Conservation (phyloP, 176 grass and related monocot species). For the Juncus inflexus region DNA sequence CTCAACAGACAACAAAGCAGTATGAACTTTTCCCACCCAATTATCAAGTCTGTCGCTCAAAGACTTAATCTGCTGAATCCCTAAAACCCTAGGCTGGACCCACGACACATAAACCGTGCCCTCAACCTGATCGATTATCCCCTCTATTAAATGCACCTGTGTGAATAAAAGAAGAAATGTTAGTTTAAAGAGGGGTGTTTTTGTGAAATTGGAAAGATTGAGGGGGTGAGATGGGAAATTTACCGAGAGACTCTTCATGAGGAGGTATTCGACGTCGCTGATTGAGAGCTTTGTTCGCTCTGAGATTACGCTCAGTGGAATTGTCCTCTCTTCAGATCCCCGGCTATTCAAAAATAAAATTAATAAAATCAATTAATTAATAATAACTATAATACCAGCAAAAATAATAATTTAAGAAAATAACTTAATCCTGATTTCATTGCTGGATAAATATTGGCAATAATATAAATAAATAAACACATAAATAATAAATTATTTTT, state of each 20-base stretch:
- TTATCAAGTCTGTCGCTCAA: conserved; percentile 59
- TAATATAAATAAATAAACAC: conserved; percentile 10
- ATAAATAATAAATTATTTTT: too few species aligned
- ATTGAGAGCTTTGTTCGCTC: conserved; percentile 71
- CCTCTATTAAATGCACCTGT: conserved; percentile 97
- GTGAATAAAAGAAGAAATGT: background rate
- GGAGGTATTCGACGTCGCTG: conserved; percentile 74
- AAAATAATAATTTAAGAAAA: background rate
- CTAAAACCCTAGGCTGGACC: conserved; percentile 88
- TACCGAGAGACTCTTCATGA: conserved; percentile 99
- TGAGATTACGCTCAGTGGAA: conserved; percentile 70
- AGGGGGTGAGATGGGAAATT: conserved; percentile 4
- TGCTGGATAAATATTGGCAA: background rate
- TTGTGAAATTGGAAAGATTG: background rate
- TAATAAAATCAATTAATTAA: too few species aligned
- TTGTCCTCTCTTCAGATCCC: conserved; percentile 80
- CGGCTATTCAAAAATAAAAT: conserved; percentile 39
- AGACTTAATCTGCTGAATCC: conserved; percentile 72
- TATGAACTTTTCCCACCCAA: conserved; percentile 83
- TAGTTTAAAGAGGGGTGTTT: background rate
- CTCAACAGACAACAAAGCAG: conserved; percentile 70
- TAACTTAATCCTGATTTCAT: background rate
- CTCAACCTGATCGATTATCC: conserved; percentile 88
- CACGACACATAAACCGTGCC: conserved; percentile 78
- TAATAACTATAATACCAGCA: too few species aligned